phyloP scores from a whole-genome alignment of 2,329 filamentous ascomycete species.

The Blastomyces parvus region DNA sequence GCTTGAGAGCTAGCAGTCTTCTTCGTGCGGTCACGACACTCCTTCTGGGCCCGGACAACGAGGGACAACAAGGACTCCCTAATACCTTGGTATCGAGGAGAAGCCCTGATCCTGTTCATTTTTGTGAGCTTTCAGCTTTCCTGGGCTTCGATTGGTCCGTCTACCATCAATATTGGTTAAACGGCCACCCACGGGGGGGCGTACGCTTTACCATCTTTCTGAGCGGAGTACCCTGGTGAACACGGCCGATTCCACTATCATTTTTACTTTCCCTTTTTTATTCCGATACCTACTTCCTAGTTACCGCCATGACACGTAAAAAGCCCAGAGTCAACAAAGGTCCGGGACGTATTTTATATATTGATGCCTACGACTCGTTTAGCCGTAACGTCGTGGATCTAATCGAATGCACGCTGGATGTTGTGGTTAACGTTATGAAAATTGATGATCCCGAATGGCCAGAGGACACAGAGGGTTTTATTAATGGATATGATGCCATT shows the following conservation, averaged over 20 bases:
- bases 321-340: not conserved
- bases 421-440: slow-evolving; percentile 59
- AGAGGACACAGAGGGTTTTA: slow-evolving; percentile 40
- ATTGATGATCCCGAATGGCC: slow-evolving; percentile 48
- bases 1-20: not conserved
- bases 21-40: not conserved
- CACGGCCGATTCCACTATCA: not conserved
- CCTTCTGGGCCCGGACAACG: not conserved
- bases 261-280: not conserved
- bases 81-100: not conserved
- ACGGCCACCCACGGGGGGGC: not conserved
- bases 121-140: not conserved
- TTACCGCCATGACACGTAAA: not conserved
- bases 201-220: not conserved
- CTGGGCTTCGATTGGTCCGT: not conserved
- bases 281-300: not conserved
- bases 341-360: slow-evolving; percentile 56
- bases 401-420: slow-evolving; percentile 59
- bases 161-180: not conserved
- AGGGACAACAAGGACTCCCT: not conserved
- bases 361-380: slow-evolving; percentile 96
- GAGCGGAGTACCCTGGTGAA: no score
- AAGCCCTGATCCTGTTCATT: not conserved
- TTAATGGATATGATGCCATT: slow-evolving; percentile 63
- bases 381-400: slow-evolving; percentile 88